A percentile compares a stretch with the other conserved stretches of the same genome.
Conservation (phyloP, 805 yeast species). For the Crinitomyces ghanaensis region DNA sequence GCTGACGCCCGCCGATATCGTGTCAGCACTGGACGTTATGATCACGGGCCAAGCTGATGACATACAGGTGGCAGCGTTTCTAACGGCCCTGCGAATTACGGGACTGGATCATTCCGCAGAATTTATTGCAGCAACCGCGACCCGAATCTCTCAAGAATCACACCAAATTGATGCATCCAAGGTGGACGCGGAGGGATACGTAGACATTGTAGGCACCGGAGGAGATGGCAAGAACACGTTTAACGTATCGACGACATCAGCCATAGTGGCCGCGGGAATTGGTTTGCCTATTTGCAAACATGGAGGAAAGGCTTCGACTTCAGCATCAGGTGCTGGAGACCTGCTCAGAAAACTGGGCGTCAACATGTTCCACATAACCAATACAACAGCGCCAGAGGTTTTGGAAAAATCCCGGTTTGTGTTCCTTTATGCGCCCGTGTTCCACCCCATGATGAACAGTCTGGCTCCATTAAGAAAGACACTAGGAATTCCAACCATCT, state of each 20-base stretch:
- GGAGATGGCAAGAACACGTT: slow-evolving; percentile 98
- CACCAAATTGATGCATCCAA: slow-evolving; percentile 14
- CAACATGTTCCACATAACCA: slow-evolving; percentile 59
- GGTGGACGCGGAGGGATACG: slow-evolving; percentile 34
- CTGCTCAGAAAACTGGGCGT: slow-evolving; percentile 71
- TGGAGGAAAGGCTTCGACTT: slow-evolving; percentile 95
- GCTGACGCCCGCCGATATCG: slow-evolving; percentile 53
- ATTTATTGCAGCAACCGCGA: slow-evolving; percentile 77
- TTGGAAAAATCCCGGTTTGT: slow-evolving; percentile 39
- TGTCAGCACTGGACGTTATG: slow-evolving; percentile 48
- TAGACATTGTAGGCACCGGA: slow-evolving; percentile 97
- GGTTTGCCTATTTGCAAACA: slow-evolving; percentile 75
- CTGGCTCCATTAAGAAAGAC: slow-evolving; percentile 70
- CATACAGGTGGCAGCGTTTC: slow-evolving; percentile 65
- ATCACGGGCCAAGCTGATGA: slow-evolving; percentile 52
- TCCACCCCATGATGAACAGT: slow-evolving; percentile 81
- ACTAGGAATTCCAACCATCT: slow-evolving; percentile 84
- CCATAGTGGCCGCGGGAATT: slow-evolving; percentile 90
- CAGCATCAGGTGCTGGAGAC: slow-evolving; percentile 91
- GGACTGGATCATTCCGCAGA: slow-evolving; percentile 74
- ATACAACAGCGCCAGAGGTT: slow-evolving; percentile 46
- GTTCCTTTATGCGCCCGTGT: slow-evolving; percentile 84
- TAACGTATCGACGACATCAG: slow-evolving; percentile 90
- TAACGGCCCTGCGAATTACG: slow-evolving; percentile 61
- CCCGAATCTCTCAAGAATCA: slow-evolving; percentile 49